Conservation (phyloP, 371 early-diverging fungal genomes). For the Haplosporangium sp. region DNA sequence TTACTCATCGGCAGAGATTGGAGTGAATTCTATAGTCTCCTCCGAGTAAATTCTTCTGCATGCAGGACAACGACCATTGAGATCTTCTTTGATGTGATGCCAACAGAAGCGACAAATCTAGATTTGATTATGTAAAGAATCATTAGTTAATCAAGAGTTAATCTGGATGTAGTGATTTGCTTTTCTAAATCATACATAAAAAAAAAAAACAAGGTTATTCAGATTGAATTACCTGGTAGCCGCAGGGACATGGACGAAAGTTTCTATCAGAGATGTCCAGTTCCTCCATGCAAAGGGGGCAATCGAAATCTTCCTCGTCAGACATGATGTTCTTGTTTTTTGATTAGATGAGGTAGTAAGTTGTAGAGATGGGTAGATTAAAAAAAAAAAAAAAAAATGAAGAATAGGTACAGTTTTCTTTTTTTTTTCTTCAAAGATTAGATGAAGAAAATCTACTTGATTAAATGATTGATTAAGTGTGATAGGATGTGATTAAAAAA, state of each 20-base stretch:
- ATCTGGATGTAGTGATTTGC: not conserved
- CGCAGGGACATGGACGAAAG: constrained; percentile 97
- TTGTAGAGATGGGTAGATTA: no score
- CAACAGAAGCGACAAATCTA: constrained; percentile 99
- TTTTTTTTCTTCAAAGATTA: no score
- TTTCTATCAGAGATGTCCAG: constrained; percentile 94
- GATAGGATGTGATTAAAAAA: no score
- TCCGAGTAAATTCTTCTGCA: constrained; percentile 90
- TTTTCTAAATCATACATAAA: no score
- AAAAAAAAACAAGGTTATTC: not conserved
- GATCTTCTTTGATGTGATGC: constrained; percentile 94
- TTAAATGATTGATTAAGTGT: no score
- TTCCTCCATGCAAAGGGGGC: constrained; percentile 98
- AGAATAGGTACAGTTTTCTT: no score
- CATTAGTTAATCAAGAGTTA: not conserved
- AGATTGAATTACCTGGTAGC: constrained; percentile 85
- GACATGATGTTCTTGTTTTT: constrained; percentile 51
- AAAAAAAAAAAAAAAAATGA: no score
- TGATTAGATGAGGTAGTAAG: not conserved
- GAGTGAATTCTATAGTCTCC: constrained; percentile 89
- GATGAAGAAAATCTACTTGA: no score
- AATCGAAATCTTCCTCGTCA: constrained; percentile 90
- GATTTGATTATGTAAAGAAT: not conserved
- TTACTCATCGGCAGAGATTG: constrained; percentile 91
- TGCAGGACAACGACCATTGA: constrained; percentile 95